Base-by-base conservation (phyloP, 1,139 yeast genomes). In the Taiozyma onychis region DNA sequence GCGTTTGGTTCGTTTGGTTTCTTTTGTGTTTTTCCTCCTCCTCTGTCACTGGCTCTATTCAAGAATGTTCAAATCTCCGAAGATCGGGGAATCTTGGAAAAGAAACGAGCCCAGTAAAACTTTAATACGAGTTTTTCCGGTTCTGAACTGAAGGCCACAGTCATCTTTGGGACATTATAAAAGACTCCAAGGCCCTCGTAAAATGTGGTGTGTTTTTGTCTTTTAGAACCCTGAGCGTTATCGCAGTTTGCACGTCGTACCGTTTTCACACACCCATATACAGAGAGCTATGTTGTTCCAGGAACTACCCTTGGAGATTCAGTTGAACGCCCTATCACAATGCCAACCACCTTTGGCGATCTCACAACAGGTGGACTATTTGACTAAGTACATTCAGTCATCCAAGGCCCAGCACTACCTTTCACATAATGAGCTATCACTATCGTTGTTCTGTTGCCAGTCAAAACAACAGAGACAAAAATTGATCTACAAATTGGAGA, bases 401-500 rank as follows among this genome's bases (percentile, higher is more conserved):
- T 22, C 45, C 21, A 54, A 54, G n/a, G 41, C 50, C 6, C 22
- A 34, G 5, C 48, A 48, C n/a, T 46, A 48, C 44, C 34, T 54
- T n/a, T 14, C 34, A n/a, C 30, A 44, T 14, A 43, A 42, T n/a
- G 18, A 43, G 6, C 27, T 51, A 10, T 35, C 41, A 3, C 13
- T 54, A n/a, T 50, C 54, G 6, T 27, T 54, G n/a, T 54, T 47
- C 28, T 49, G 54, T 39, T 41, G 50, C 21, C 48, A 44, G 13
- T 49, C 51, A 2, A 48, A 44, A 22, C 37, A 42, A 13, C 39
- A 42, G 3, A 52, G 46, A 24, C 41, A 50, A 18, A 54, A 48
- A 35, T 18, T 51, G 16, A 28, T 44, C 18, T 51, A 47, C 43
- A 44, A 48, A 2, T 30, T 48, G n/a, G 34, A 43, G 9, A 37